Percentiles rank a stretch among this genome's conserved stretches.
Evolutionary conservation across 345 rosid species (phyloP).

Genomic region (Cardamine occulta): DNA sequence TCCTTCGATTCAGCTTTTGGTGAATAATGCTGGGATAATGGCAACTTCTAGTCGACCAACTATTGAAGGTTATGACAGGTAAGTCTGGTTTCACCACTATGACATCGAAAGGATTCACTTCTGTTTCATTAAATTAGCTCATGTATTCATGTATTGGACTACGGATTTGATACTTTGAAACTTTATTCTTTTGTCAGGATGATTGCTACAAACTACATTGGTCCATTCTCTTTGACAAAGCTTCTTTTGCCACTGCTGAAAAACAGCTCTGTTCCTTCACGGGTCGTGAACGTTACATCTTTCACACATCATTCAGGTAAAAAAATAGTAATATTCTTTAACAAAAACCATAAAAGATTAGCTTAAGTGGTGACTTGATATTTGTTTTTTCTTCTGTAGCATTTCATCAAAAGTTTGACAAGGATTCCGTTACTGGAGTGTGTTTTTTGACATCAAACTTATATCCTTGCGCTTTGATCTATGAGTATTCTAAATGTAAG

Average conservation of each 20-base stretch:
- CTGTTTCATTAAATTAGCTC: neutral
- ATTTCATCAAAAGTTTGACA: conserved; percentile 52
- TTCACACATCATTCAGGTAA: conserved; percentile 68
- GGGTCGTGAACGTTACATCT: conserved; percentile 82
- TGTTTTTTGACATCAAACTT: conserved; percentile 47
- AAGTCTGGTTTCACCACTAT: neutral
- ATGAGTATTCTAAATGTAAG: conserved; percentile 84
- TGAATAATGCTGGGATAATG: conserved; percentile 92
- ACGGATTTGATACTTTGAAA: neutral
- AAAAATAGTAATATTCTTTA: neutral
- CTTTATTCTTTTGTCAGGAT: conserved; percentile 51
- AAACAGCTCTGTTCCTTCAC: conserved; percentile 72
- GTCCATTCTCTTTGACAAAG: conserved; percentile 70
- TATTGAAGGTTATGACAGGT: conserved; percentile 78
- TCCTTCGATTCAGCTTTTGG: conserved; percentile 78
- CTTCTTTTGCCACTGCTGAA: conserved; percentile 74
- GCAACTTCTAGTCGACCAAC: conserved; percentile 64
- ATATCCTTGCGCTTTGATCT: conserved; percentile 62
- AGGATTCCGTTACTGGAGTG: conserved; percentile 61
- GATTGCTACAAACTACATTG: conserved; percentile 83
- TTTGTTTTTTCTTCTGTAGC: conserved; percentile 45
- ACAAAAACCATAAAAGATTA: neutral
- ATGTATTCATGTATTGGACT: neutral
- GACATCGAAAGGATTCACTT: neutral
- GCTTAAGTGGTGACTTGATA: neutral